Conservation (phyloP, 345 rosid genomes). For the Salix suchowensis region DNA sequence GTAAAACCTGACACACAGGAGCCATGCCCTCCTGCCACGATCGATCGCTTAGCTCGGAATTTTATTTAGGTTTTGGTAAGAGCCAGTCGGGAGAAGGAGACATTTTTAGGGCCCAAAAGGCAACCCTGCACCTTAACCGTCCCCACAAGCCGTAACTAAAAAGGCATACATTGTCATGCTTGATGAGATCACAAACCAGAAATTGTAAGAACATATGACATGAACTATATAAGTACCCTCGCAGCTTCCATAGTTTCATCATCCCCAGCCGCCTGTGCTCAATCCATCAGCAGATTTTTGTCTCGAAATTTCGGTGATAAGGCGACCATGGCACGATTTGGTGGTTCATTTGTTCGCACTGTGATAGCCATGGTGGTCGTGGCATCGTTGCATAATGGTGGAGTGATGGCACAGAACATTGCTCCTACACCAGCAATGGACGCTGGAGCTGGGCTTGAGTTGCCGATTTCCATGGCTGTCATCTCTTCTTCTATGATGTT, state of each 20-base stretch:
- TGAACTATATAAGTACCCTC: neutral
- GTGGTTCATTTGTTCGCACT: neutral
- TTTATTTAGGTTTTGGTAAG: no score
- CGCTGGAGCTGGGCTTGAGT: slow-evolving; percentile 8
- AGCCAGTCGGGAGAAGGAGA: neutral
- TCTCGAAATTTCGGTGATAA: neutral
- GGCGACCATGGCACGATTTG: neutral
- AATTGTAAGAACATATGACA: neutral
- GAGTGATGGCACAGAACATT: slow-evolving; percentile 15
- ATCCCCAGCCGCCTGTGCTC: neutral
- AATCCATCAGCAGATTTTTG: neutral
- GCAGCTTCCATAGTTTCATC: neutral
- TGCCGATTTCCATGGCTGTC: neutral
- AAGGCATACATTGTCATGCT: neutral
- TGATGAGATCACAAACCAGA: neutral
- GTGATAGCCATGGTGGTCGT: neutral
- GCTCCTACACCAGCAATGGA: slow-evolving; percentile 20
- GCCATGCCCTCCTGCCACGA: neutral
- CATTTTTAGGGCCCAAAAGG: neutral
- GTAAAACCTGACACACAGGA: neutral
- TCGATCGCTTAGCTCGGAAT: neutral
- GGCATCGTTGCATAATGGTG: neutral
- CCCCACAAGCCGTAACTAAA: neutral
- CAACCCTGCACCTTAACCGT: neutral
- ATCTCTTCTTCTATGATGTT: slow-evolving; percentile 4